Percentiles rank a stretch among this genome's conserved stretches.
Evolutionary conservation across 352 stramenopile genomes (phyloP).

Genomic region (Thalassiosira hispida): DNA sequence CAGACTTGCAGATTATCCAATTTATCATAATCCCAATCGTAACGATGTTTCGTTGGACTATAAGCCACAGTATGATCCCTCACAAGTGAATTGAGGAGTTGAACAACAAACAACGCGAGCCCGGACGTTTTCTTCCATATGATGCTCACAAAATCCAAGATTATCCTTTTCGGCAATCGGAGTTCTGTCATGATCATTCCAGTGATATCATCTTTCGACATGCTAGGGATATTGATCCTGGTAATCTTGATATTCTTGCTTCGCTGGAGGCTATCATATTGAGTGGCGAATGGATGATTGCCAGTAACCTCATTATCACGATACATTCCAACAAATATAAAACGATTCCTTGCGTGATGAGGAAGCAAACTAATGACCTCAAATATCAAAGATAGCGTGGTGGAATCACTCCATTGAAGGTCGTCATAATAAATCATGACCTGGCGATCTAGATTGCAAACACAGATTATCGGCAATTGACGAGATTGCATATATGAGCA

Average conservation of each 20-base stretch:
- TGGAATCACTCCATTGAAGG: slow-evolving; percentile 18
- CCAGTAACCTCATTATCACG: slow-evolving; percentile 22
- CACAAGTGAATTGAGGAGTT: slow-evolving; percentile 50
- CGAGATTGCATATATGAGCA: too few species aligned
- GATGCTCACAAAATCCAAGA: slow-evolving; percentile 26
- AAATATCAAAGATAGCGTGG: slow-evolving; percentile 14
- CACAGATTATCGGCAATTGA: too few species aligned
- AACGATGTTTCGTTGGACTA: slow-evolving; percentile 31
- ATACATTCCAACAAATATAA: slow-evolving; percentile 28
- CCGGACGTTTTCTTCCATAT: slow-evolving; percentile 55
- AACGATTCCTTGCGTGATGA: not conserved
- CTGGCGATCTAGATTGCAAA: not conserved
- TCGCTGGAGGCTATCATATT: not conserved
- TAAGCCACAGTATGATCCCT: slow-evolving; percentile 28
- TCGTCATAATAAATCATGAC: slow-evolving; percentile 16
- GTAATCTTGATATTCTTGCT: slow-evolving; percentile 25
- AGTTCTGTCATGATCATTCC: slow-evolving; percentile 43
- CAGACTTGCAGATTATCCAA: slow-evolving; percentile 24
- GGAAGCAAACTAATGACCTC: slow-evolving; percentile 22
- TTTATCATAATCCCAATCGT: slow-evolving; percentile 28
- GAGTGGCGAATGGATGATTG: slow-evolving; percentile 16
- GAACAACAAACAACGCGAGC: slow-evolving; percentile 43
- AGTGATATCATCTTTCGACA: slow-evolving; percentile 42
- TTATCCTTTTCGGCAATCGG: slow-evolving; percentile 29
- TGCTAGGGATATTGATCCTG: slow-evolving; percentile 23